Conservation (phyloP, 305 asterid genomes). For the Fraxinus baroniana region DNA sequence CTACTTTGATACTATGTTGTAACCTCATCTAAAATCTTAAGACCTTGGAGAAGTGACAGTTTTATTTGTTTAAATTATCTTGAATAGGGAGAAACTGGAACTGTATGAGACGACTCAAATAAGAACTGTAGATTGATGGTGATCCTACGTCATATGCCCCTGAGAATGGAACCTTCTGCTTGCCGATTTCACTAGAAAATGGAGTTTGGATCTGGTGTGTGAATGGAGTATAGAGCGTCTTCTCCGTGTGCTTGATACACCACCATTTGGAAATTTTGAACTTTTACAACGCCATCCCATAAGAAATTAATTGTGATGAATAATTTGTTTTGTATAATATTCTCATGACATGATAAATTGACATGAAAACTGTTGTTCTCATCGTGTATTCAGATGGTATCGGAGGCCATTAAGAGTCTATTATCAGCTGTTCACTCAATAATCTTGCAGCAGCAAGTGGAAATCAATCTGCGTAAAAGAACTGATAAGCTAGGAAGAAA, state of each 20-base stretch:
- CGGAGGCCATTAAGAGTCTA: slow-evolving; percentile 63
- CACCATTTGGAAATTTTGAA: neutral
- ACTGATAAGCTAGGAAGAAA: slow-evolving; percentile 61
- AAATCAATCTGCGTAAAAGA: slow-evolving; percentile 46
- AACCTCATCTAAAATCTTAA: neutral
- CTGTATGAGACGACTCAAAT: neutral
- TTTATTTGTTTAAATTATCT: neutral
- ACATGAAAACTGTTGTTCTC: neutral
- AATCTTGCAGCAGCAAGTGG: slow-evolving; percentile 67
- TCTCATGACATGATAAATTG: neutral
- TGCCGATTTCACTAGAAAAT: neutral
- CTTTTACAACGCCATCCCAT: neutral
- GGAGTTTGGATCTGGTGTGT: neutral
- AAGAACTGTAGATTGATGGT: neutral
- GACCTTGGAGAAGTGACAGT: neutral
- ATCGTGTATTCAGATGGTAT: slow-evolving; percentile 48
- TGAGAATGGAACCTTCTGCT: neutral
- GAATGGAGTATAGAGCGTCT: neutral
- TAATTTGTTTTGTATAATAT: neutral
- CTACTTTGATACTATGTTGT: neutral
- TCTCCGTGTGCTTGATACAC: neutral
- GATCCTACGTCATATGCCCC: neutral
- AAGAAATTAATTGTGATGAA: neutral
- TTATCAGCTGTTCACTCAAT: slow-evolving; percentile 54
- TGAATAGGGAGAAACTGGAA: neutral